Conservation (phyloP, 768 basidiomycete species). For the Xerocomellus intermedius region DNA sequence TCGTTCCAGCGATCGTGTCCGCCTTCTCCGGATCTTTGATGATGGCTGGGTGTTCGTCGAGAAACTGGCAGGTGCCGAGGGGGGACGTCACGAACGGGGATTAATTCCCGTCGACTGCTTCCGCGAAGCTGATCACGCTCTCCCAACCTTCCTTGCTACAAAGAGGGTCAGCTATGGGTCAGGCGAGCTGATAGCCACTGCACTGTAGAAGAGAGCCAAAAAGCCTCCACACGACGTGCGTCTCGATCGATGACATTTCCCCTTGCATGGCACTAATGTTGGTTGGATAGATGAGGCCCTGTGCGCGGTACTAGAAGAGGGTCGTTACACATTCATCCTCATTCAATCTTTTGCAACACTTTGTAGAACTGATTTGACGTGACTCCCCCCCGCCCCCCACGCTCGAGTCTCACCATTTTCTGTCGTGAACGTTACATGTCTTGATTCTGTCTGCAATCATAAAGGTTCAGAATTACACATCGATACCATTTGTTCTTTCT, state of each 20-base stretch:
- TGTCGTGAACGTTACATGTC: background rate
- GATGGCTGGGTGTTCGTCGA: conserved; percentile 73
- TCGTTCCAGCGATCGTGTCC: conserved; percentile 48
- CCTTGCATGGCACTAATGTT: background rate
- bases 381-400: background rate
- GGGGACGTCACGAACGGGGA: conserved; percentile 34
- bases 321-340: background rate
- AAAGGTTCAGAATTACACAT: conserved; percentile 7
- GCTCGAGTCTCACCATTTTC: background rate
- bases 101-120: conserved; percentile 74
- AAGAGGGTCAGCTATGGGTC: conserved; percentile 43
- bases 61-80: conserved; percentile 28
- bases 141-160: conserved; percentile 48
- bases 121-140: conserved; percentile 44
- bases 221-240: background rate
- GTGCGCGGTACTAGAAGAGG: background rate
- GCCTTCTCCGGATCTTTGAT: conserved; percentile 54
- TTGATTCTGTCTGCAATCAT: background rate
- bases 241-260: background rate
- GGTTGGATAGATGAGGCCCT: background rate
- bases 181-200: background rate
- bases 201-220: background rate
- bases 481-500: conserved; percentile 13
- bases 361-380: conserved; percentile 1
- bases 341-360: background rate